Evolutionary conservation across 2,329 filamentous ascomycete genomes (phyloP), one percentile per base, ranked within the genome.

Genomic region (Eutypa lata): DNA sequence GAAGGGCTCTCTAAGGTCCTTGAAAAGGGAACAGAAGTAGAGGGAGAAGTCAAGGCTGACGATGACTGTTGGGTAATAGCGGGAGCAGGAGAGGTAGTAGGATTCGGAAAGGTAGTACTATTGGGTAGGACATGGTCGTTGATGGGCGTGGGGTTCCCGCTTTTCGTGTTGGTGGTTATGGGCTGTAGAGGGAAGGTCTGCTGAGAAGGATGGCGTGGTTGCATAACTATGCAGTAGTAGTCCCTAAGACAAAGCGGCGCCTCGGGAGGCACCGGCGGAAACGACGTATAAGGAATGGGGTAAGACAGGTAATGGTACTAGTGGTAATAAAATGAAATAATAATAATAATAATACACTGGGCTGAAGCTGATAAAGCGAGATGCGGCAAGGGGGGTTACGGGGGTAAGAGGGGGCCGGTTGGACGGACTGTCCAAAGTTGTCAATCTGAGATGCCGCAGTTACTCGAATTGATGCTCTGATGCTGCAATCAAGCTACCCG

Each of bases 131-230:
- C 22, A 18, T 18, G 42, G 14, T 45, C 42, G 22, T 53, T 37
- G 46, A 42, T 50, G 53, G 53, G 57, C 55, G 53, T 53, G 48
- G 49, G 56, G 54, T 54, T 61, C 58, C 59, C 58, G 56, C 53
- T 51, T 54, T 28, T 57, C 51, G 49, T 50, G 53, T 13, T 40
- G 24, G 50, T 18, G 35, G 35, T 38, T 58, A 68, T 57, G 56
- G 58, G 54, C 56, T 58, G 60, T 43, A 68, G 56, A 48, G 59
- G 61, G 53, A 68, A 63, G 51, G 56, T 56, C 52, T 65, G 62
- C 37, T 53, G 55, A 43, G 53, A 54, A 52, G 48, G 54, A 52
- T 53, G 53, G 45, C 46, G 43, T 45, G 44, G 43, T 22, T 52
- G 50, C 28, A 45, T 45, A 45, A 26, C 7, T 26, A 45, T 45